Conservation (phyloP, 1,139 yeast genomes). For the Trichomonascaceae sp. region DNA sequence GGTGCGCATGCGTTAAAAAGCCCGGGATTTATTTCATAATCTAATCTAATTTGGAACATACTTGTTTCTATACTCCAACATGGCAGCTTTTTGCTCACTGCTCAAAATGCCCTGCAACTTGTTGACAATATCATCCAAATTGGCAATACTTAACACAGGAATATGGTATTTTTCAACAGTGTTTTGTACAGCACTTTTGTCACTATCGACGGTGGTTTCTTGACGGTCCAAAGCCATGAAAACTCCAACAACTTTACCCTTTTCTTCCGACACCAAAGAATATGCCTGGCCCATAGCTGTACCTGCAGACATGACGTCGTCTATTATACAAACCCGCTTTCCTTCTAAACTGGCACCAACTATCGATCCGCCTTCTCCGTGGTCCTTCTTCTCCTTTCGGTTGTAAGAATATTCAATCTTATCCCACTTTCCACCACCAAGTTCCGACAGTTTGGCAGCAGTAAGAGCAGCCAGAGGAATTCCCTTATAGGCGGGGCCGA, state of each 20-base stretch:
- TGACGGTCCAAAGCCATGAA: slow-evolving; percentile 93
- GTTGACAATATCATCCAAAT: slow-evolving; percentile 64
- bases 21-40: neutral
- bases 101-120: slow-evolving; percentile 51
- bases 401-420: slow-evolving; percentile 42
- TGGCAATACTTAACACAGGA: slow-evolving; percentile 79
- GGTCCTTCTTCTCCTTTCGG: slow-evolving; percentile 81
- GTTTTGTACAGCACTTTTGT: slow-evolving; percentile 72
- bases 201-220: slow-evolving; percentile 69
- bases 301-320: slow-evolving; percentile 98
- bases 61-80: slow-evolving; percentile 31
- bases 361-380: slow-evolving; percentile 95
- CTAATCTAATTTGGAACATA: slow-evolving; percentile 20
- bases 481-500: slow-evolving; percentile 98
- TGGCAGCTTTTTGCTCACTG: slow-evolving; percentile 30
- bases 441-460: slow-evolving; percentile 84
- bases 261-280: slow-evolving; percentile 61
- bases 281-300: slow-evolving; percentile 96
- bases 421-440: slow-evolving; percentile 62
- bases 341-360: slow-evolving; percentile 76
- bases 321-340: slow-evolving; percentile 75
- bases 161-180: slow-evolving; percentile 66
- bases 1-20: slow-evolving; percentile 15
- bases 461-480: slow-evolving; percentile 93
- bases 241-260: slow-evolving; percentile 74